These are phyloP conservation scores for Vitis riparia DNA, from an alignment of 164 flowering plant genomes.

Conservation along the genomic window DNA sequence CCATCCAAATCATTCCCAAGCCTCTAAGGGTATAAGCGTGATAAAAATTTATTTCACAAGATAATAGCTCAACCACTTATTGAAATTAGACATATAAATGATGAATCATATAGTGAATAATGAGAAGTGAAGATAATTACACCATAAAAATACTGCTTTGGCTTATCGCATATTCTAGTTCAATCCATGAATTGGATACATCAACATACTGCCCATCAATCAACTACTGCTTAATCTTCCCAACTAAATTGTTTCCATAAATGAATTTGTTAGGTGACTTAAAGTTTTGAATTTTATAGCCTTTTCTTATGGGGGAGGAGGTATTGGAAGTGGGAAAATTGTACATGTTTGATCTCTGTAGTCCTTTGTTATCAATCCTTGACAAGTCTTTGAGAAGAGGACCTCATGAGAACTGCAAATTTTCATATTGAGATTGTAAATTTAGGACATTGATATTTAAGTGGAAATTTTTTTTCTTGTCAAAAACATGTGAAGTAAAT, in stretches of 20 bases:
- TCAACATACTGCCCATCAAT: constrained; percentile 38
- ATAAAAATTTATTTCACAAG: no score
- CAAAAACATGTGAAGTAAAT: no score
- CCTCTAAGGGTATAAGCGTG: no score
- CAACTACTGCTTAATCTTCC: constrained; percentile 59
- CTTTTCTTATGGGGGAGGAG: neutral
- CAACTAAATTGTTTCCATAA: constrained; percentile 50
- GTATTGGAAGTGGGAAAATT: neutral
- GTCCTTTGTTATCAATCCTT: constrained; percentile 62
- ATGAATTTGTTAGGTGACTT: constrained; percentile 9
- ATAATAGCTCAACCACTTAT: no score
- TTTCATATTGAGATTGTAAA: neutral
- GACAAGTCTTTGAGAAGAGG: constrained; percentile 85
- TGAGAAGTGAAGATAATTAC: neutral
- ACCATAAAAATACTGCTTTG: constrained; percentile 63
- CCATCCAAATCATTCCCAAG: no score
- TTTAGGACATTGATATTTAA: no score
- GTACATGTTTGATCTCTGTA: constrained; percentile 59
- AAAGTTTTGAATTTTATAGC: no score
- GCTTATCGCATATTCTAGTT: constrained; percentile 48
- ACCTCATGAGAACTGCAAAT: constrained; percentile 80
- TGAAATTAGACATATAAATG: neutral
- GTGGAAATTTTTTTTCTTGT: no score
- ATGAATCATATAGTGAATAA: neutral
- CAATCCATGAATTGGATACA: constrained; percentile 60